Percentiles rank a stretch among this genome's conserved stretches.
These are phyloP conservation scores for Penicillium hordei DNA, from an alignment of 2,329 filamentous ascomycete genomes.

Conservation along the genomic window DNA sequence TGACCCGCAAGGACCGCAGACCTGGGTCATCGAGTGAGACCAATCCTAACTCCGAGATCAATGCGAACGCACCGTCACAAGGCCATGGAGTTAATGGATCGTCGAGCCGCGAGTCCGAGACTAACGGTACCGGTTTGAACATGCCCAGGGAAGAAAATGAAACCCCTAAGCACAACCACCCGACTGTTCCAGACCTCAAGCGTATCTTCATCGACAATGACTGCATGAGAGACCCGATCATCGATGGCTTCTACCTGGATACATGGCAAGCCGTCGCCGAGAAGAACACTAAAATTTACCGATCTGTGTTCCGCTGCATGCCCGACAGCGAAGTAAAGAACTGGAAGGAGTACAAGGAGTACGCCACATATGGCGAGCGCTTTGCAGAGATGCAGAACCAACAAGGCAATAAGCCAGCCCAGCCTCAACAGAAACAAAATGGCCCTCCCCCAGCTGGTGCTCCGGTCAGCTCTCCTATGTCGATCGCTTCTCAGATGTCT, in stretches of 20 bases:
- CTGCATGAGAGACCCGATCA: conserved; percentile 90
- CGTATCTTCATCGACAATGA: conserved; percentile 76
- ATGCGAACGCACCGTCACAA: conserved; percentile 21
- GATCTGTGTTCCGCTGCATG: conserved; percentile 93
- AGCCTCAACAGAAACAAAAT: conserved; percentile 44
- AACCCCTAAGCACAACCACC: conserved; percentile 51
- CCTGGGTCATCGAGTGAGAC: conserved; percentile 16
- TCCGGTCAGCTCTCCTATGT: conserved; percentile 20
- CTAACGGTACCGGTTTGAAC: conserved; percentile 73
- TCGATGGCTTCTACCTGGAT: conserved; percentile 77
- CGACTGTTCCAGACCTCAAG: conserved; percentile 64
- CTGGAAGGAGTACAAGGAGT: conserved; percentile 92
- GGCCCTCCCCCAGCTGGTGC: conserved; percentile 41
- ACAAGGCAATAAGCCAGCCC: conserved; percentile 51
- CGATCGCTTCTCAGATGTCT: conserved; percentile 28
- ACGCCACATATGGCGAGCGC: conserved; percentile 70
- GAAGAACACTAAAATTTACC: conserved; percentile 94
- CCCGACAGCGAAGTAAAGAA: conserved; percentile 91
- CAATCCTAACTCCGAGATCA: conserved; percentile 22
- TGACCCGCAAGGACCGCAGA: conserved; percentile 21
- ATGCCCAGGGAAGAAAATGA: conserved; percentile 44
- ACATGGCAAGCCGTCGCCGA: conserved; percentile 83
- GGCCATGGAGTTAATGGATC: conserved; percentile 68
- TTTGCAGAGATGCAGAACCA: conserved; percentile 69
- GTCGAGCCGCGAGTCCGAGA: conserved; percentile 73